Base-by-base conservation (phyloP, 331 rosid species). In the Saraca asoca region DNA sequence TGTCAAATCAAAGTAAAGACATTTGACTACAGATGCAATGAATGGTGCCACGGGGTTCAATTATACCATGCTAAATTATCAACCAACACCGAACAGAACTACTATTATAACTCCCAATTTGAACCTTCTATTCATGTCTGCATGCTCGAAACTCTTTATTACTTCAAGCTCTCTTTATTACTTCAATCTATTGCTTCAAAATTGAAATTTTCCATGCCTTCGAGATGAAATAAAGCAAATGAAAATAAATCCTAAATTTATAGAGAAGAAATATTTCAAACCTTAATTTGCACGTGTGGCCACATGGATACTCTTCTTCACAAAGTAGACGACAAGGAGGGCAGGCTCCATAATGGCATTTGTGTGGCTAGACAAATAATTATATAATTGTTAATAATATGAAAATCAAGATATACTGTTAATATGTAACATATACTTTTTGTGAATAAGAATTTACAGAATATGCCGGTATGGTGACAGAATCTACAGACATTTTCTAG, bases 321-420 rank as follows among this genome's bases (percentile, higher is more conserved):
- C 98, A 93, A 62, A 85, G 75, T 67, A 79, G 76, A 53, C 89
- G 88, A 79, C 98, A 93, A 34, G 88, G 80, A 43, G 82, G 91
- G 71, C 98, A 93, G 64, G 87, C 95, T 74, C 95, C 96, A 73
- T 93, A 93, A 75, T 93, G 98, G 81, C 98, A 93, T 84, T 87
- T 93, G 79, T 93, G 98, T 16, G 91, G 96, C 96, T 93, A 82
- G 55, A 62, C 73, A 79, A 77, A 45, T 24, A 62, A 62, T n/a
- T 53, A 64, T 10, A 63, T 12, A 35, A 62, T 75, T 13, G 75
- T 78, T 72, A 85, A 68, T 65, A 44, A 62, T 60, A 41, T 12
- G 11, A 14, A 12, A 35, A 3, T 55, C 39, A 49, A 9, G n/a
- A 39, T 42, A 54, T 38, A 46, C 10, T 12, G 7, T 33, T 48